phyloP scores from a whole-genome alignment of 352 stramenopile genomes.

The Phytophthora chlamydospora region DNA sequence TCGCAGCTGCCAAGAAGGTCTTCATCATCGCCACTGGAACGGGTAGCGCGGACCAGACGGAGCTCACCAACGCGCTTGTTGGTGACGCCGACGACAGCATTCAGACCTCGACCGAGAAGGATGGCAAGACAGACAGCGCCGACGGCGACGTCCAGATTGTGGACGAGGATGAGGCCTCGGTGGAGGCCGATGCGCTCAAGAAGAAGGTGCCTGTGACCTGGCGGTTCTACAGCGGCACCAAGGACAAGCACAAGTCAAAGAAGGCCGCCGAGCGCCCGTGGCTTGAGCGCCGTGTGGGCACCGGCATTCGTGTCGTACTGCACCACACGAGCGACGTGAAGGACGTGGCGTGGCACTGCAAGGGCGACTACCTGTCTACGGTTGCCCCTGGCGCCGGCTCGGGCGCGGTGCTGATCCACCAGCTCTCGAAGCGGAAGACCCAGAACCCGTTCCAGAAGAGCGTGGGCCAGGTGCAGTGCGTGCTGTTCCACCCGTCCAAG shows the following conservation, averaged over 20 bases:
- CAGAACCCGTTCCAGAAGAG: constrained; percentile 98
- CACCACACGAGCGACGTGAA: constrained; percentile 92
- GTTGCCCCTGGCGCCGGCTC: constrained; percentile 90
- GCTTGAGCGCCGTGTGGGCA: constrained; percentile 81
- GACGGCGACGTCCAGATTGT: constrained; percentile 59
- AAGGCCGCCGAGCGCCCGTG: constrained; percentile 48
- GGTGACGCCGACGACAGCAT: constrained; percentile 82
- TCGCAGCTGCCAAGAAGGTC: constrained; percentile 90
- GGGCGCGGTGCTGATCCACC: constrained; percentile 97
- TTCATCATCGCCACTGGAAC: constrained; percentile 95
- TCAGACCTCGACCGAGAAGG: constrained; percentile 44
- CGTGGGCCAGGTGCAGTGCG: constrained; percentile 92
- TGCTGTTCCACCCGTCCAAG: constrained; percentile 98
- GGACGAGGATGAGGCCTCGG: constrained; percentile 68
- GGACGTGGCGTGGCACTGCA: constrained; percentile 97
- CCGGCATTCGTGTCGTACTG: constrained; percentile 83
- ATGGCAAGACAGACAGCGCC: constrained; percentile 37
- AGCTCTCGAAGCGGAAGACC: constrained; percentile 96
- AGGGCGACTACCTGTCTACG: constrained; percentile 99
- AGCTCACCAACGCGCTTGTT: constrained; percentile 95
- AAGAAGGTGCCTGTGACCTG: constrained; percentile 93
- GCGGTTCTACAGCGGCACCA: constrained; percentile 87
- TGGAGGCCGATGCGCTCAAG: constrained; percentile 82
- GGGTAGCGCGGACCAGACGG: constrained; percentile 91
- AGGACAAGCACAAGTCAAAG: constrained; percentile 76